Conservation (phyloP, 2,329 filamentous ascomycete species). For the Colletotrichum sp. region DNA sequence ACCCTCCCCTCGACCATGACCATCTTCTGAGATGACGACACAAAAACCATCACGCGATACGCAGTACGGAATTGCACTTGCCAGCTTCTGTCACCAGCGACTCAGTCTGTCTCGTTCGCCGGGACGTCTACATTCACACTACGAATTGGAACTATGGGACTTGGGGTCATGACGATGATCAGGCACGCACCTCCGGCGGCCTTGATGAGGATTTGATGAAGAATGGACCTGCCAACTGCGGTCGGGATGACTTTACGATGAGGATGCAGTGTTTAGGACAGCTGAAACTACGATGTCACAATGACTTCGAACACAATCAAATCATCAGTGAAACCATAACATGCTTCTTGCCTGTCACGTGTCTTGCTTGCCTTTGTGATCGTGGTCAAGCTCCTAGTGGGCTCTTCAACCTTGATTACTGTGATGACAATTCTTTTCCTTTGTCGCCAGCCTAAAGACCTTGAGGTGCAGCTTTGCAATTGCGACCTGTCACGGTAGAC, state of each 20-base stretch:
- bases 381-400: too few relatives aligned
- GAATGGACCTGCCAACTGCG: conserved; percentile 13
- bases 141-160: conserved; percentile 20
- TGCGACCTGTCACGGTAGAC: background rate
- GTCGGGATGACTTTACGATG: conserved; percentile 20
- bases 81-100: conserved; percentile 15
- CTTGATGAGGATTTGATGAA: conserved; percentile 16
- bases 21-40: conserved; percentile 37
- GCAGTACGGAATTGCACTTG: background rate
- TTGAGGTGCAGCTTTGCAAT: background rate
- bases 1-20: conserved; percentile 59
- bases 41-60: conserved; percentile 9
- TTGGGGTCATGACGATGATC: conserved; percentile 18
- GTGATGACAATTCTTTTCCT: too few relatives aligned
- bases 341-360: too few relatives aligned
- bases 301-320: conserved; percentile 2
- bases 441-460: background rate
- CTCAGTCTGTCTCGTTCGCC: conserved; percentile 14
- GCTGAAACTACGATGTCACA: conserved; percentile 3
- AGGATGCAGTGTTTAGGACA: conserved; percentile 18
- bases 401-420: too few relatives aligned
- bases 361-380: background rate
- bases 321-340: conserved; percentile 9
- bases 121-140: conserved; percentile 28
- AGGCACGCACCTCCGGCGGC: background rate